Base-by-base conservation (phyloP, 345 rosid genomes). In the Capsella bursapastoris region DNA sequence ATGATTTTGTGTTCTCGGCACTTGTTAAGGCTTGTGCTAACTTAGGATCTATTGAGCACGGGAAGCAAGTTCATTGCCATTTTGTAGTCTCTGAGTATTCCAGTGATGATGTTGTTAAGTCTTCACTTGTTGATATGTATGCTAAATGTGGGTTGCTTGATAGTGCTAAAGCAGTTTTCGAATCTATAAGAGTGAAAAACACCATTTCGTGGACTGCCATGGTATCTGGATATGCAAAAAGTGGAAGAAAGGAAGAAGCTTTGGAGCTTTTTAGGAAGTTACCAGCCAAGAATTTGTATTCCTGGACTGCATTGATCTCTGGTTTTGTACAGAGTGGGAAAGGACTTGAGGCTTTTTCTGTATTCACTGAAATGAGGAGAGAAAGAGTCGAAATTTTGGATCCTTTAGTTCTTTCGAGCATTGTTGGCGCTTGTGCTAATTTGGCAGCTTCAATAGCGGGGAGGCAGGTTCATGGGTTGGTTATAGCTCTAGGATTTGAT, bases 291-390 rank as follows among this genome's bases (percentile, higher is more conserved):
- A 86, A 83, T 72, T 77, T 90, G 68, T 88, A 67, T 84, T 65
- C 83, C 53, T 90, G 92, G 92, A 90, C 96, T 66, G 87, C 89
- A 14, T 72, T 90, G 82, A 79, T 90, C 69, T 88, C 90, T 27
- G 96, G 96, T 43, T 83, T 90, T 29, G 92, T 88, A n/a, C 89
- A 90, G 67, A 86, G 90, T 64, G 90, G 96, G 4, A 68, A 85
- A 66, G 88, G 79, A 61, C 57, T 79, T 70, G 89, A 90, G 70
- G 92, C 85, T 38, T 81, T 78, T 51, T 51, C 51, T 47, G 71
- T 86, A 4, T 90, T 91, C 57, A 70, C 66, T 58, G 83, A 86
- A 70, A 91, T 91, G 95, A 86, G 95, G 79, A 89, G 88, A 75
- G 90, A 84, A 74, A 82, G 82, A 32, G 77, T 91, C 3, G 82